Conservation (phyloP, 2,329 filamentous ascomycete species). For the Coleophoma eucalyptorum region DNA sequence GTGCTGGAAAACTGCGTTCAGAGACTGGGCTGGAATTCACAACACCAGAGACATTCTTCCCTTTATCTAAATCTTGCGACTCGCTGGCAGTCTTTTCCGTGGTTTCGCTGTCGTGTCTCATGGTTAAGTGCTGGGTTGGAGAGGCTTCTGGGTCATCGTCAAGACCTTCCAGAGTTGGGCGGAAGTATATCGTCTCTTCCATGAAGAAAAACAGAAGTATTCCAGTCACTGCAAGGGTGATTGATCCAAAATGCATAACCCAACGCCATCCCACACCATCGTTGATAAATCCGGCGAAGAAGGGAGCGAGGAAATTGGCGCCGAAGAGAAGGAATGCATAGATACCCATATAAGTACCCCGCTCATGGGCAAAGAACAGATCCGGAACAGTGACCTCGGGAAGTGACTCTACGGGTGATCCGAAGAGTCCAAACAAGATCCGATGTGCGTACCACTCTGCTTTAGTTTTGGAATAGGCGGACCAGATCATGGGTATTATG, state of each 20-base stretch:
- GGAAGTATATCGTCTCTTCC: not conserved
- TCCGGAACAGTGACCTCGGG: not conserved
- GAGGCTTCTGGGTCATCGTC: not conserved
- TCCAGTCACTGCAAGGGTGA: not conserved
- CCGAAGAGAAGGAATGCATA: not conserved
- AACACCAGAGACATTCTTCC: conserved; percentile 5
- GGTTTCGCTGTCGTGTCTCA: not conserved
- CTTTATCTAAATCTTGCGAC: conserved; percentile 9
- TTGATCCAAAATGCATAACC: not conserved
- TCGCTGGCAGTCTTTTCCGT: not conserved
- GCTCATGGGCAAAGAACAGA: not conserved
- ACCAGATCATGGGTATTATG: not conserved
- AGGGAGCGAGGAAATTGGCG: not conserved
- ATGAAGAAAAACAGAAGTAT: not conserved
- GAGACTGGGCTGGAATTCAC: not conserved
- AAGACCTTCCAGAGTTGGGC: not conserved
- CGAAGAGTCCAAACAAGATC: not conserved
- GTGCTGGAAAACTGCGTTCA: conserved; percentile 8
- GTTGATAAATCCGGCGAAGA: not conserved
- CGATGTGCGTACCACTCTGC: not conserved
- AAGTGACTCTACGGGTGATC: not conserved
- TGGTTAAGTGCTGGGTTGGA: not conserved
- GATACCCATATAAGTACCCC: not conserved
- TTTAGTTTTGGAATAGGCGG: not conserved
- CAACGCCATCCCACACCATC: not conserved